Evolutionary conservation across 371 early-diverging fungal species (phyloP), one percentile per base, ranked within the genome.

Genomic region (Mortierella sp.): DNA sequence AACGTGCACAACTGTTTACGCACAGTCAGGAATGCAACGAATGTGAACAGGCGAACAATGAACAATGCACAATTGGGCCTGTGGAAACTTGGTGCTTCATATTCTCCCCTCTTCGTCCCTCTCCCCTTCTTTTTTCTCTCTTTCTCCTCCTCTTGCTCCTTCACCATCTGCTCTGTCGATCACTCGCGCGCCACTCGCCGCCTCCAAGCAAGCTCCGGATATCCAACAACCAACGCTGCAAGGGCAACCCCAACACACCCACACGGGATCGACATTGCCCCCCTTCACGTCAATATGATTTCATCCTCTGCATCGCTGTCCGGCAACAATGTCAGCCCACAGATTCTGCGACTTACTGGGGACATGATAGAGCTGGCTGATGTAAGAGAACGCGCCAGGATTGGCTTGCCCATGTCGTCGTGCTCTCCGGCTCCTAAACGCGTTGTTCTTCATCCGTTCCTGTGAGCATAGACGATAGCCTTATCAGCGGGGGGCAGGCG

Each of bases 291-390:
- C 43, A 44, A 8, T 45, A 73, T 73, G 69, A 68, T 76, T 34
- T 39, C 76, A 10, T 61, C 76, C 6, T 60, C 69, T 13, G 54
- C 69, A 24, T 60, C 63, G 9, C 58, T 54, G 47, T 6, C 62
- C 22, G 54, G 44, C 52, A 43, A 17, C 40, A 44, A 17, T 41
- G 22, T 44, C 24, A 53, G 34, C 46, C 57, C 50, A 43, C 58
- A 61, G 39, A 57, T 40, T 19, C 60, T 64, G 31, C 64, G 64
- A 17, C 61, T 76, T 22, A 68, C 76, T 17, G 69, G 64, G 10
- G 76, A 76, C 55, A 76, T 76, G 76, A 24, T 46, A 27, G 27
- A 29, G 9, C 37, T 68, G 22, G 61, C 62, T 29, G 58, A 68
- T 56, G 76, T 74, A 64, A 47, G 44, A 13, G 27, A 21, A 19